Evolutionary conservation across 257 asterid genomes (phyloP).

Genomic region (Linaria vulgaris): DNA sequence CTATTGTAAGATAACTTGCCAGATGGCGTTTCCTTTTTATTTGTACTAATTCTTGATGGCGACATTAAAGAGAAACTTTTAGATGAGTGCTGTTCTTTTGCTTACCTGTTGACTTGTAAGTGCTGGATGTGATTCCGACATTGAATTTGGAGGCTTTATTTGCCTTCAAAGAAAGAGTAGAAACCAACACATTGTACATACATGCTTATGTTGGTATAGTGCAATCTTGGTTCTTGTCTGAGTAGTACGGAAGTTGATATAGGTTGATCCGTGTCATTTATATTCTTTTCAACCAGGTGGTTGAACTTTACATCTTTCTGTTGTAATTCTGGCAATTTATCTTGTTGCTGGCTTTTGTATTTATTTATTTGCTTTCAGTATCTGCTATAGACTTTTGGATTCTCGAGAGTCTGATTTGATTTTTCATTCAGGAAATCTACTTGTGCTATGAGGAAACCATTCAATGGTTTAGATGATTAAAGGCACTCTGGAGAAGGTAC

Average conservation of each 20-base stretch:
- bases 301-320: conserved; percentile 17
- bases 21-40: conserved; percentile 59
- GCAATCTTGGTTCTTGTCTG: conserved; percentile 24
- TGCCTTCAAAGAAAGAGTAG: conserved; percentile 31
- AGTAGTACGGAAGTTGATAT: conserved; percentile 25
- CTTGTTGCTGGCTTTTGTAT: conserved; percentile 18
- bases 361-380: conserved; percentile 22
- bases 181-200: conserved; percentile 30
- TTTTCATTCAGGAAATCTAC: conserved; percentile 90
- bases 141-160: conserved; percentile 38
- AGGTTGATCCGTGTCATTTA: conserved; percentile 18
- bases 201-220: conserved; percentile 18
- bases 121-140: conserved; percentile 34
- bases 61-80: conserved; percentile 49
- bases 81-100: conserved; percentile 28
- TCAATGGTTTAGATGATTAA: conserved; percentile 90
- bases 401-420: conserved; percentile 75
- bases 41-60: conserved; percentile 70
- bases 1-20: conserved; percentile 96
- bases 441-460: conserved; percentile 85
- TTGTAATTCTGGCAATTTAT: conserved; percentile 18
- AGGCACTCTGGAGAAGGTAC: conserved; percentile 97
- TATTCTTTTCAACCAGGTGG: conserved; percentile 17
- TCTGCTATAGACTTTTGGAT: conserved; percentile 37
- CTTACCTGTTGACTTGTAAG: conserved; percentile 28